Conservation (phyloP, 495 filamentous ascomycete genomes). For the Trichocladium antarcticum region DNA sequence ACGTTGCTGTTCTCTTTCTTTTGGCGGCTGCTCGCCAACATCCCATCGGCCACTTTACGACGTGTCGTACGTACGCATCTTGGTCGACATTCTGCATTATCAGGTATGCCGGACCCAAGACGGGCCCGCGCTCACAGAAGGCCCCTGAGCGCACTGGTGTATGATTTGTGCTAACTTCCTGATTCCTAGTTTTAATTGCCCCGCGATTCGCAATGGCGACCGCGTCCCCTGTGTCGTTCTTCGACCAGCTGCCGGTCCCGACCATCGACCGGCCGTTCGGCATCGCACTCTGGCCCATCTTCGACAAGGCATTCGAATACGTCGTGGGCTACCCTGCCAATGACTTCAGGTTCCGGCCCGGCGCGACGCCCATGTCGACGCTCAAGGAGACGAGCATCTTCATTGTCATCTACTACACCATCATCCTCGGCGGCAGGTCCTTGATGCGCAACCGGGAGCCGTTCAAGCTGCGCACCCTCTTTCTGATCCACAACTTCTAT, state of each 20-base stretch:
- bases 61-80: constrained; percentile 5
- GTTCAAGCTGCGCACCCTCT: constrained; percentile 55
- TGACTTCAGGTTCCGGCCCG: constrained; percentile 58
- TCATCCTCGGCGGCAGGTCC: constrained; percentile 66
- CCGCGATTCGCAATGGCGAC: constrained; percentile 29
- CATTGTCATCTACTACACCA: constrained; percentile 58
- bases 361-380: constrained; percentile 59
- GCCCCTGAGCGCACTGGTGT: background rate
- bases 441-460: constrained; percentile 59
- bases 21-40: background rate
- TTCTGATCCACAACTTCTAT: constrained; percentile 74
- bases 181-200: constrained; percentile 3
- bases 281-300: constrained; percentile 85
- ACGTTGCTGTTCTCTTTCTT: background rate
- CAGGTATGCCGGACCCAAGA: background rate
- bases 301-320: constrained; percentile 67
- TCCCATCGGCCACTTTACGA: background rate
- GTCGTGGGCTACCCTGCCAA: constrained; percentile 62
- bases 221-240: constrained; percentile 40
- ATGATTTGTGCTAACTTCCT: constrained; percentile 3
- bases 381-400: constrained; percentile 52
- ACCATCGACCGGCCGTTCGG: constrained; percentile 89
- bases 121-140: background rate
- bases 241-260: constrained; percentile 58
- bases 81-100: background rate